Conservation (phyloP, 1,284 basidiomycete species). For the Somion occarium region DNA sequence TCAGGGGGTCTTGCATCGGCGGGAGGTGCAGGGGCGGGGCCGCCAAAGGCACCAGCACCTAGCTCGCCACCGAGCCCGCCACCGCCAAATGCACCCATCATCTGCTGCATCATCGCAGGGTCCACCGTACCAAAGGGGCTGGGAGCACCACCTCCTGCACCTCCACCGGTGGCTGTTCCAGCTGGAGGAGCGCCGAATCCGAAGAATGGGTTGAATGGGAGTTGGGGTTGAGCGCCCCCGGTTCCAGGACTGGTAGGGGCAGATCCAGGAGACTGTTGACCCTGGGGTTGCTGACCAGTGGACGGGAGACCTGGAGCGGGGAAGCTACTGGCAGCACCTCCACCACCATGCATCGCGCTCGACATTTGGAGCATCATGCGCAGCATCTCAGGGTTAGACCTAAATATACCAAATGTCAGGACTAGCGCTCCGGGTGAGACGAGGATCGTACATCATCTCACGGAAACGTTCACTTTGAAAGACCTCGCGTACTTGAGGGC, state of each 20-base stretch:
- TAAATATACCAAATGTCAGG: slow-evolving; percentile 20
- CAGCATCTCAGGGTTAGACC: slow-evolving; percentile 75
- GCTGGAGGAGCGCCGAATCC: slow-evolving; percentile 18
- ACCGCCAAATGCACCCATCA: slow-evolving; percentile 32
- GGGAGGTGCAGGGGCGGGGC: slow-evolving; percentile 37
- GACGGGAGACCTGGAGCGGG: slow-evolving; percentile 55
- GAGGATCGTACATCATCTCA: slow-evolving; percentile 64
- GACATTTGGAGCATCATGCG: slow-evolving; percentile 84
- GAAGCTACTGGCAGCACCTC: slow-evolving; percentile 32
- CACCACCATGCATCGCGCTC: slow-evolving; percentile 42
- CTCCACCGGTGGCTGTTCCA: slow-evolving; percentile 16
- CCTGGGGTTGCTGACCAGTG: slow-evolving; percentile 22
- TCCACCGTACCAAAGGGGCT: slow-evolving; percentile 19
- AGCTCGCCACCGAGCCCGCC: slow-evolving; percentile 28
- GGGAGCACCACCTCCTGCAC: slow-evolving; percentile 13
- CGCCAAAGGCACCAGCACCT: slow-evolving; percentile 22
- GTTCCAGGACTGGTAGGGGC: slow-evolving; percentile 5
- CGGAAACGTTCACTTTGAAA: slow-evolving; percentile 81
- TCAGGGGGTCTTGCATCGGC: slow-evolving; percentile 75
- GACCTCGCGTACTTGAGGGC: slow-evolving; percentile 73
- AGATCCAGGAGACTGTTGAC: slow-evolving; percentile 3
- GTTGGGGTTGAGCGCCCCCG: slow-evolving; percentile 12
- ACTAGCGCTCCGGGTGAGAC: background rate
- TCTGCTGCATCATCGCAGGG: slow-evolving; percentile 47
- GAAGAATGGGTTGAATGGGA: slow-evolving; percentile 20